Evolutionary conservation across 495 filamentous ascomycete genomes (phyloP), one percentile per base, ranked within the genome.

Genomic region (Oleoguttula mirabilis): DNA sequence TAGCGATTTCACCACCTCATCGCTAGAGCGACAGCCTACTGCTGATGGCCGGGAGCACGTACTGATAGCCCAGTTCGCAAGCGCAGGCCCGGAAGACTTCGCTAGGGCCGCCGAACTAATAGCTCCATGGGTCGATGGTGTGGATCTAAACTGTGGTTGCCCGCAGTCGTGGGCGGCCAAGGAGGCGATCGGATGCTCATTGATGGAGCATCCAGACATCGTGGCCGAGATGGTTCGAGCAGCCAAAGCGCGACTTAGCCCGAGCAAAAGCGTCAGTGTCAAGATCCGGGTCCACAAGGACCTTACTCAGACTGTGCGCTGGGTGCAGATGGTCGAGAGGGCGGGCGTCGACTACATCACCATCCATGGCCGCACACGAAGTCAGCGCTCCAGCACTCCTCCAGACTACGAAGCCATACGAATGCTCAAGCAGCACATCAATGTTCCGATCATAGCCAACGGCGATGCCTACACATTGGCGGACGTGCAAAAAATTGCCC

Each of bases 121-220:
- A 23, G 68, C 64, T 4, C 76, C 77, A 14, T 76, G 64, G 46
- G 63, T 68, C 45, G 70, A 67, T 39, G 77, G 77, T 43, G 69
- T 82, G 14, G 73, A 80, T 50, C 57, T 82, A 11, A 82, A 82
- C 56, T 82, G 77, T 53, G 77, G 77, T 10, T 82, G 77, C 45
- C 77, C 77, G 2, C 77, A 82, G 59, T 70, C 68, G 3, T 82
- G 77, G 77, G 77, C 77, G 0, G 74, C 77, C 44, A 66, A 72
- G 32, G 70, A 73, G 43, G 67, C 65, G 0, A 64, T 82, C 8
- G 77, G 77, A 19, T 76, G 76, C 11, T 71, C 69, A 32, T 59
- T 82, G 8, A 80, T 82, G 76, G 59, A 71, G 34, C 60, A 67
- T 34, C 68, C 71, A 15, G 66, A 71, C 48, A 62, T 74, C 1